phyloP scores from a whole-genome alignment of 164 flowering plant genomes.

The Nelumbo lutea region DNA sequence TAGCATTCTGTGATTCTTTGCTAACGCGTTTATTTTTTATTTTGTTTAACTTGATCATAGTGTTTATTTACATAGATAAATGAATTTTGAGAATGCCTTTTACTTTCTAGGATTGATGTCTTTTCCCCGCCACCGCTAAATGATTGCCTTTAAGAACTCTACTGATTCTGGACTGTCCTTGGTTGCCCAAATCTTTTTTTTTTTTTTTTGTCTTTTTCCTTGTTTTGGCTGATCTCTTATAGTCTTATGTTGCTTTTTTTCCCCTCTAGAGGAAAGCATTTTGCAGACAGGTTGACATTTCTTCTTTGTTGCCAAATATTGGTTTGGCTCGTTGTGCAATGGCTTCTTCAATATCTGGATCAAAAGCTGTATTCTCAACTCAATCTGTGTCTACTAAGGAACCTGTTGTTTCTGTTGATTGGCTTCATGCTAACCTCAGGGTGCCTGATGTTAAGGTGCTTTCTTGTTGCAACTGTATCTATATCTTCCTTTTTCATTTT shows the following conservation, averaged over 20 bases:
- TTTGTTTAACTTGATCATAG: no score
- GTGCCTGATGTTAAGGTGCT: conserved; percentile 82
- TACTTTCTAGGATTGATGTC: no score
- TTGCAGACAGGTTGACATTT: conserved; percentile 16
- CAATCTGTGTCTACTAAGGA: conserved; percentile 52
- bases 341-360: conserved; percentile 36
- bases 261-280: conserved; percentile 50
- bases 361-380: conserved; percentile 37
- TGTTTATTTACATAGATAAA: no score
- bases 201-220: neutral
- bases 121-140: neutral
- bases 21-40: no score
- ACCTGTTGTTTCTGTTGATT: conserved; percentile 93
- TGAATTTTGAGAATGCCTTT: no score
- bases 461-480: neutral
- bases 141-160: neutral
- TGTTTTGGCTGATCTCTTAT: neutral
- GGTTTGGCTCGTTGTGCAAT: conserved; percentile 22
- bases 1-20: no score
- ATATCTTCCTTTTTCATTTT: neutral
- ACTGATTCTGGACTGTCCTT: neutral
- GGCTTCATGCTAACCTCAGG: conserved; percentile 83
- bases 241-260: neutral
- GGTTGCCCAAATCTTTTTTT: neutral
- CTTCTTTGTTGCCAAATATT: conserved; percentile 16